Percentiles rank a stretch among this genome's conserved stretches.
Conservation (phyloP, 768 basidiomycete genomes). For the Amanita exitialis region DNA sequence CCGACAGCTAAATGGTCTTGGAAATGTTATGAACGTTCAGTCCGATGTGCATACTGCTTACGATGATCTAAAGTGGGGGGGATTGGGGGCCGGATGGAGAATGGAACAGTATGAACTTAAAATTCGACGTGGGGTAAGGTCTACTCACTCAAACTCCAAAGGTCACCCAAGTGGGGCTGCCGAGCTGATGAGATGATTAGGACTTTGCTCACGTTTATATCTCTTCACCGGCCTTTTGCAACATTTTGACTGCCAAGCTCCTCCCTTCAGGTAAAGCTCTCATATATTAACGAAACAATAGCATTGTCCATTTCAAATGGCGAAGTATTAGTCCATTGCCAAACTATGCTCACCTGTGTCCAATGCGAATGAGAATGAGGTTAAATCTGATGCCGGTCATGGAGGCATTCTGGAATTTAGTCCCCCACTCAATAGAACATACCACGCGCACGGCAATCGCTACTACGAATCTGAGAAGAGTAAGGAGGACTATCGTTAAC, state of each 20-base stretch:
- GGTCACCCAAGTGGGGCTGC: conserved; percentile 6
- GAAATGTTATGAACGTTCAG: conserved; percentile 7
- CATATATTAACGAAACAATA: not conserved
- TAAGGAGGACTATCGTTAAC: no score
- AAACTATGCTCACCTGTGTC: no score
- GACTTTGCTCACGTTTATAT: conserved; percentile 1
- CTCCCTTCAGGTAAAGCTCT: not conserved
- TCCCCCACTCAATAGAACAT: no score
- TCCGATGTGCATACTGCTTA: conserved; percentile 2
- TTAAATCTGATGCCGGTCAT: no score
- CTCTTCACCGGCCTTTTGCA: not conserved
- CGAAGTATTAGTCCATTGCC: no score
- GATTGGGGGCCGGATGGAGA: conserved; percentile 4
- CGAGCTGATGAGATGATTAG: conserved; percentile 1
- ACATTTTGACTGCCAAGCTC: not conserved
- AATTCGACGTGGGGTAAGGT: not conserved
- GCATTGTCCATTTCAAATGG: not conserved
- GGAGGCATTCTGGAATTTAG: no score
- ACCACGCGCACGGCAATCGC: no score
- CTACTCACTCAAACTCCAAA: not conserved
- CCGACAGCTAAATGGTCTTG: conserved; percentile 4
- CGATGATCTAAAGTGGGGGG: conserved; percentile 7
- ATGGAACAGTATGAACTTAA: conserved; percentile 7
- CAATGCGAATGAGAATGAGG: no score
- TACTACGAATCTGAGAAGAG: no score